A percentile compares a stretch with the other conserved stretches of the same genome.
Conservation (phyloP, 768 basidiomycete species). For the Suillus subluteus region DNA sequence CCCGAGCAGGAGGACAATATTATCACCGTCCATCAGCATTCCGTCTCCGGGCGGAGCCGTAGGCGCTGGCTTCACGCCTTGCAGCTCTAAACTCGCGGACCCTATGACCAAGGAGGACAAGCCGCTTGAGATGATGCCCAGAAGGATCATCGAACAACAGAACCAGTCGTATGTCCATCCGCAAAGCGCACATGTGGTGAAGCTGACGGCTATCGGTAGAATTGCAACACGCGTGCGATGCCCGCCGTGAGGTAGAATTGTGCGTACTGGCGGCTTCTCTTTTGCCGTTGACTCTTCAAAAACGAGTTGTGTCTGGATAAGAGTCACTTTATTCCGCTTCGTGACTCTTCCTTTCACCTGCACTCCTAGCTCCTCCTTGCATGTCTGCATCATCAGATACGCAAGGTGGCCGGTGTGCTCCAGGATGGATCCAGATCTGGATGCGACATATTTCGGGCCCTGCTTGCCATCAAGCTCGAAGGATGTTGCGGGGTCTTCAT, state of each 20-base stretch:
- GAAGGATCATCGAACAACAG: constrained; percentile 22
- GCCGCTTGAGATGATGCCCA: constrained; percentile 26
- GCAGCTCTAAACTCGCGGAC: constrained; percentile 13
- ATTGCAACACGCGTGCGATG: constrained; percentile 3
- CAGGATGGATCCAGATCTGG: constrained; percentile 30
- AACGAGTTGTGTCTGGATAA: constrained; percentile 15
- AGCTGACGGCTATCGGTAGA: constrained; percentile 17
- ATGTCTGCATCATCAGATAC: constrained; percentile 25
- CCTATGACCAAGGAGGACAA: constrained; percentile 20
- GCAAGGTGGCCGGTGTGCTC: constrained; percentile 34
- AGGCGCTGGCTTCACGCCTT: constrained; percentile 19
- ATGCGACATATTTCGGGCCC: constrained; percentile 31
- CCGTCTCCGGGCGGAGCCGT: constrained; percentile 36
- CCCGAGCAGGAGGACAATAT: constrained; percentile 21
- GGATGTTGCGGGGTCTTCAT: constrained; percentile 22
- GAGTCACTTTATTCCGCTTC: constrained; percentile 17
- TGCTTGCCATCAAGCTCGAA: constrained; percentile 29
- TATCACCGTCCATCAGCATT: constrained; percentile 14
- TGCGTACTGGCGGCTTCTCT: background rate
- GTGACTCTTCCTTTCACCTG: constrained; percentile 21
- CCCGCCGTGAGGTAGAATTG: background rate
- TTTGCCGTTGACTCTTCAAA: background rate
- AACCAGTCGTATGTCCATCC: constrained; percentile 24
- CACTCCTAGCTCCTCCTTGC: constrained; percentile 14
- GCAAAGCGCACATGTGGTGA: constrained; percentile 17